Evolutionary conservation across 192 early-diverging fungal species (phyloP).

Genomic region (Podochytrium sp.): DNA sequence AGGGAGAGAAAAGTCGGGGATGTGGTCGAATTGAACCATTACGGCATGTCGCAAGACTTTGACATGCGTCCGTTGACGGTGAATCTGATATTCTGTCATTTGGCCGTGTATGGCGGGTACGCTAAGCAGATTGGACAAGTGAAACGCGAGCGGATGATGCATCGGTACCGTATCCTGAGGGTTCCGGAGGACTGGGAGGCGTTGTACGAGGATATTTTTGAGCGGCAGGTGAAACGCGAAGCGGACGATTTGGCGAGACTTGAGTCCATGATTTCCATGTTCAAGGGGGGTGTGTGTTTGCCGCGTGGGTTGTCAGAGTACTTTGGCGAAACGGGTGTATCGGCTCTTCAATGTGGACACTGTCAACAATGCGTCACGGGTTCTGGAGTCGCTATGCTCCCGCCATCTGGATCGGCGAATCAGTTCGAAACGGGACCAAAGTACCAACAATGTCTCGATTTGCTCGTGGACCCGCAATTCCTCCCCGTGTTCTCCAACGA

Average conservation of each 20-base stretch:
- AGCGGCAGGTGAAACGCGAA: not conserved
- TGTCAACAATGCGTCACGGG: not conserved
- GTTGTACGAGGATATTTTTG: not conserved
- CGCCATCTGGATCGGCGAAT: not conserved
- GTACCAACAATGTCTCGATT: not conserved
- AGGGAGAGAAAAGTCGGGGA: not conserved
- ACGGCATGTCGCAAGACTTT: not conserved
- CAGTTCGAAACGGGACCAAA: not conserved
- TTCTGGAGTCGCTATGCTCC: not conserved
- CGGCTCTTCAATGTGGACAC: not conserved
- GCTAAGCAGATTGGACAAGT: conserved; percentile 8
- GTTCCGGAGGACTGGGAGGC: not conserved
- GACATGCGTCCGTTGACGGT: not conserved
- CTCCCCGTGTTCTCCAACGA: not conserved
- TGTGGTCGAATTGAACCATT: not conserved
- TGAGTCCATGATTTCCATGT: not conserved
- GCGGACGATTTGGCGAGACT: not conserved
- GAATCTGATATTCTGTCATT: not conserved
- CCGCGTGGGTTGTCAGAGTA: not conserved
- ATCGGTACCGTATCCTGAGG: not conserved
- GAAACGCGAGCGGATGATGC: not conserved
- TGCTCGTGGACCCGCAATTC: not conserved
- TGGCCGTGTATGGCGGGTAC: not conserved
- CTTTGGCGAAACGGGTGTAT: not conserved
- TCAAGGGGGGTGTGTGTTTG: not conserved